Base-by-base conservation (phyloP, 352 stramenopile genomes). In the Globisporangium lucens region DNA sequence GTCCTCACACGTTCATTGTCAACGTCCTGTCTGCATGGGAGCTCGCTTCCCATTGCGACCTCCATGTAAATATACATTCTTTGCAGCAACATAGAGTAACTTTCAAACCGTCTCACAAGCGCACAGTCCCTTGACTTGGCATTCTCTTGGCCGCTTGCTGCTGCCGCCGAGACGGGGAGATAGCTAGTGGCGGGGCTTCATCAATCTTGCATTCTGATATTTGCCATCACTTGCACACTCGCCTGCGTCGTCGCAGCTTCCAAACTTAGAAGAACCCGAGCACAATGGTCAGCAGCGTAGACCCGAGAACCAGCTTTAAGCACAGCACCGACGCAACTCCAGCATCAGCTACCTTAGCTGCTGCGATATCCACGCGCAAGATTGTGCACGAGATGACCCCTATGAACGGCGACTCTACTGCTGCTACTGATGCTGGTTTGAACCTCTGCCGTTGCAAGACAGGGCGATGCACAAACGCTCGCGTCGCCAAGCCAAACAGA, bases 361-460 rank as follows among this genome's bases (percentile, higher is more conserved):
- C 10, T 13, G 24, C 57, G 22, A 52, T 29, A 63, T 47, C 24
- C 5, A 63, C 55, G 24, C 20, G 24, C 24, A 49, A 47, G 57
- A 12, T 41, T 36, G 12, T 9, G 8, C 57, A n/a, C 12, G 6
- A 22, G 12, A 17, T 20, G 4, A 22, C 9, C 4, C 22, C 17
- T 20, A 61, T 8, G 20, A 5, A 5, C 30, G 56, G 1, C 20
- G 29, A 51, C 22, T 15, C 6, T 30, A 22, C n/a, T 8, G 51
- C 2, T 24, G n/a, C 49, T 66, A 33, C 10, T 15, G 60, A 2
- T 20, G 22, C 24, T 15, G 17, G 29, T 13, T 56, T 38, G 41
- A 29, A 63, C 15, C 77, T 75, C 24, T 95, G 88, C 69, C 79
- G 81, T 0, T 95, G 94, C 82, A 93, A 94, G 77, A 93, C 88